Evolutionary conservation across 805 yeast genomes (phyloP).

Genomic region (Metschnikowia koreensis): DNA sequence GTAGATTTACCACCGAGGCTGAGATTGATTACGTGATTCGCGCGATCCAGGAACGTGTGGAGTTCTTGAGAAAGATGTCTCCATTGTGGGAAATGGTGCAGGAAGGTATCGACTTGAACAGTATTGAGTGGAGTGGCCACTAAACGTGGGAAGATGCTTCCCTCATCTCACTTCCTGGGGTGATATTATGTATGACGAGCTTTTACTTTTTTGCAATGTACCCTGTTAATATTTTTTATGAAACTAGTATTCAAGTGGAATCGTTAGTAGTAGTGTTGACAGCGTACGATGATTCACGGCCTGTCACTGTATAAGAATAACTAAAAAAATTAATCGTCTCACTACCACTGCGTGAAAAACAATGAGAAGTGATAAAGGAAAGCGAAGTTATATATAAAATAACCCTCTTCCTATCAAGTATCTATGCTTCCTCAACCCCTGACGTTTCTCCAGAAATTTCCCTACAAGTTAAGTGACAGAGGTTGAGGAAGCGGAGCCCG

Average conservation of each 20-base stretch:
- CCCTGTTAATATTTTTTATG: not conserved
- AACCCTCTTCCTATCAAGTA: no score
- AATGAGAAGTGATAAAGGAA: no score
- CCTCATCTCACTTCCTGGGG: not conserved
- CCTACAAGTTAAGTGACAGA: no score
- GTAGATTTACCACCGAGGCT: constrained; percentile 94
- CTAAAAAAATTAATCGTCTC: not conserved
- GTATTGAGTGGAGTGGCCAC: constrained; percentile 98
- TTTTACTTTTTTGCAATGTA: not conserved
- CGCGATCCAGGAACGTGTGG: constrained; percentile 86
- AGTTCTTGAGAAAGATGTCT: constrained; percentile 84
- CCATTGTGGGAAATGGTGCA: constrained; percentile 99
- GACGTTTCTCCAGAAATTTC: no score
- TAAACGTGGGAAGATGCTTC: constrained; percentile 26
- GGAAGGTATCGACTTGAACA: constrained; percentile 91
- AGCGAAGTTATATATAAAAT: no score
- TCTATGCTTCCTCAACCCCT: no score
- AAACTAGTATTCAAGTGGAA: not conserved
- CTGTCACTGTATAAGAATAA: not conserved
- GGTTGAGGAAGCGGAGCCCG: no score
- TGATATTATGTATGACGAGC: constrained; percentile 3
- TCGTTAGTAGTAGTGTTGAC: not conserved
- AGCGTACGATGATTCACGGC: not conserved
- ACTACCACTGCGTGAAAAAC: not conserved
- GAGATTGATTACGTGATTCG: constrained; percentile 92